Evolutionary conservation across 495 filamentous ascomycete genomes (phyloP).

Genomic region (Xylaria castorea): DNA sequence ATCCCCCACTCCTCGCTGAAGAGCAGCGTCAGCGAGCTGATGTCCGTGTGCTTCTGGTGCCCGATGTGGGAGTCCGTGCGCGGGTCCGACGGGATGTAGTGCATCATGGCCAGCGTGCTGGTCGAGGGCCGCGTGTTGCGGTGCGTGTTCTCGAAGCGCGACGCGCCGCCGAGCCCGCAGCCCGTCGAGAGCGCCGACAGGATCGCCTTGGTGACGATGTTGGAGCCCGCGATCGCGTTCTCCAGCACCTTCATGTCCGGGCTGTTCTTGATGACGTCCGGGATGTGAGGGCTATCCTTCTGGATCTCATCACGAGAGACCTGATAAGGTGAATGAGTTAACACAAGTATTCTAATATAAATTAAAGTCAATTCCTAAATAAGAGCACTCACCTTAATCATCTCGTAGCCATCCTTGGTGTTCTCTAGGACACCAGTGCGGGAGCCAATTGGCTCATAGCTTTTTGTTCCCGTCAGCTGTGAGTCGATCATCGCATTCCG

Average conservation of each 20-base stretch:
- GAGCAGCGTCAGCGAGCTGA: constrained; percentile 62
- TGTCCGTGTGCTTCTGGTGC: constrained; percentile 66
- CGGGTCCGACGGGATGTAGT: constrained; percentile 54
- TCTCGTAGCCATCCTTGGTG: constrained; percentile 62
- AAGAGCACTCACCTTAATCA: constrained; percentile 52
- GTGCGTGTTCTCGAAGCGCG: constrained; percentile 60
- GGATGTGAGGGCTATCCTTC: constrained; percentile 51
- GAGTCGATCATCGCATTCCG: constrained; percentile 22
- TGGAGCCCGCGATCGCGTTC: constrained; percentile 54
- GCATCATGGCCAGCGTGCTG: constrained; percentile 54
- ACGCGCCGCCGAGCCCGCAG: constrained; percentile 48
- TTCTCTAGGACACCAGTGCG: constrained; percentile 55
- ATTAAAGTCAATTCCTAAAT: constrained; percentile 1
- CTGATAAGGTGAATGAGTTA: constrained; percentile 17
- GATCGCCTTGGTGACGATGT: constrained; percentile 59
- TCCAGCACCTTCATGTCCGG: constrained; percentile 53
- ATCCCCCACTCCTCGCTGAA: constrained; percentile 64
- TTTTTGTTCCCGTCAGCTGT: constrained; percentile 27
- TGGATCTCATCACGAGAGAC: constrained; percentile 57
- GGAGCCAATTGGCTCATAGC: constrained; percentile 59
- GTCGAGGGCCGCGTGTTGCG: constrained; percentile 57
- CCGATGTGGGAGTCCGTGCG: constrained; percentile 51
- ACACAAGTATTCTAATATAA: constrained; percentile 10
- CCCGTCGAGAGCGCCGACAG: constrained; percentile 57
- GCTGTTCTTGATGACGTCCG: constrained; percentile 57